Percentiles rank a stretch among this genome's conserved stretches.
phyloP scores from a whole-genome alignment of 192 early-diverging fungal species.

The Chytriomyces sp. region DNA sequence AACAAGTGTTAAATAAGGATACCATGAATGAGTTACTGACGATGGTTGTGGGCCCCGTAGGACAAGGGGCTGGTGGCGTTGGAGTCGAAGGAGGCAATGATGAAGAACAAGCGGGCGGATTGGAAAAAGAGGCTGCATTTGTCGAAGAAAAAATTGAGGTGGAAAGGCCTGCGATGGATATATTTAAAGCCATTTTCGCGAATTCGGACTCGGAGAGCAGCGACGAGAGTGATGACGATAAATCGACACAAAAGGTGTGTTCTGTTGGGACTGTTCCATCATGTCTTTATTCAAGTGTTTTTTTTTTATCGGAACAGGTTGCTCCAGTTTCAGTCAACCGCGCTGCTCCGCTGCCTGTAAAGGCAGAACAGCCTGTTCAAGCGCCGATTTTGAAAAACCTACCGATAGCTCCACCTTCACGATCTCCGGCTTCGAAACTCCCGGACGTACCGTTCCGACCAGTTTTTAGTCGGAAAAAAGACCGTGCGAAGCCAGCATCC shows the following conservation, averaged over 20 bases:
- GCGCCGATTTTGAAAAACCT: background rate
- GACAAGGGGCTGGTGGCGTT: slow-evolving; percentile 21
- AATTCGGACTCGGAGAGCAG: slow-evolving; percentile 61
- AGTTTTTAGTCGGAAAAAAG: slow-evolving; percentile 9
- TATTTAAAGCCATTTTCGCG: slow-evolving; percentile 85
- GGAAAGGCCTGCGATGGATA: slow-evolving; percentile 79
- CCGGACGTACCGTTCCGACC: background rate
- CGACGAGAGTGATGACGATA: slow-evolving; percentile 5
- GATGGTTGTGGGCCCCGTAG: slow-evolving; percentile 41
- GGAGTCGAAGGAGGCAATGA: slow-evolving; percentile 16
- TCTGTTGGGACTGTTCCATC: no score
- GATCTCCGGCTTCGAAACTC: background rate
- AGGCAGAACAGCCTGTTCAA: background rate
- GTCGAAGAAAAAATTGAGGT: slow-evolving; percentile 30
- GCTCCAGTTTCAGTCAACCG: background rate
- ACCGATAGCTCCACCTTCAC: background rate
- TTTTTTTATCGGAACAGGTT: background rate
- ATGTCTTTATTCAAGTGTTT: background rate
- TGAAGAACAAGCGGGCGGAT: background rate
- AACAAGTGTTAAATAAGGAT: slow-evolving; percentile 45
- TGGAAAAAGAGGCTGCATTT: slow-evolving; percentile 10
- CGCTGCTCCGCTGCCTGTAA: background rate
- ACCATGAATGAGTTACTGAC: slow-evolving; percentile 49
- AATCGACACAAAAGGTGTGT: no score
- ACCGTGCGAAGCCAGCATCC: background rate